Base-by-base conservation (phyloP, 441 rosid genomes). In the Erodium moschatum region DNA sequence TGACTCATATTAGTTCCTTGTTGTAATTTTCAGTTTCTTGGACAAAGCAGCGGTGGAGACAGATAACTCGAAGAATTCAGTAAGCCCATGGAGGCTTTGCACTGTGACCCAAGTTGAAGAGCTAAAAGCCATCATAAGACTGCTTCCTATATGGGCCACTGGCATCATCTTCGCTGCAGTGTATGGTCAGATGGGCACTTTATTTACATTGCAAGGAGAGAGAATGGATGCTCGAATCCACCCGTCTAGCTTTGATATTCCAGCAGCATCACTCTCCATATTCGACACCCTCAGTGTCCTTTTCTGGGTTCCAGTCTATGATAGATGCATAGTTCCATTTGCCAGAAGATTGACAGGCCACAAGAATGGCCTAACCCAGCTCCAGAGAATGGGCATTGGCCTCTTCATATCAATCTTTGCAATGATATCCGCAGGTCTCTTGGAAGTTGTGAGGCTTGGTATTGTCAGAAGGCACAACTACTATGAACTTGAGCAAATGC, bases 41-140 rank as follows among this genome's bases (percentile, higher is more conserved):
- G 98, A 93, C 79, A 93, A 86, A 84, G 97, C 98, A n/a, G 96
- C 98, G 0, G 96, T 88, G 68, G 88, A 85, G 76, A 81, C 75
- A 18, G 96, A 88, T 27, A 71, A 68, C 10, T 46, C 71, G 67
- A 89, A 89, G 72, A 89, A 78, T 19, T 69, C 73, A 6, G 65
- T 71, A 64, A 78, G 85, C 63, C 86, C 85, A 2, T 93, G 98
- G 98, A 81, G 75, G 64, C 93, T 93, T 35, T 91, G 96, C 77
- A 85, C 97, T 0, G 93, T 91, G 16, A 89, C 98, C 4, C 96
- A 93, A 81, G 89, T 93, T 0, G 98, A 93, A 73, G 97, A 93
- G 74, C 89, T 93, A 15, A 91, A 93, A 75, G 77, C 93, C 8
- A 62, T 93, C 71, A 78, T 88, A 74, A 77, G 92, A 67, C 62